These are phyloP conservation scores for Pleurotus eryngii DNA, from an alignment of 768 basidiomycete species.

Conservation along the genomic window DNA sequence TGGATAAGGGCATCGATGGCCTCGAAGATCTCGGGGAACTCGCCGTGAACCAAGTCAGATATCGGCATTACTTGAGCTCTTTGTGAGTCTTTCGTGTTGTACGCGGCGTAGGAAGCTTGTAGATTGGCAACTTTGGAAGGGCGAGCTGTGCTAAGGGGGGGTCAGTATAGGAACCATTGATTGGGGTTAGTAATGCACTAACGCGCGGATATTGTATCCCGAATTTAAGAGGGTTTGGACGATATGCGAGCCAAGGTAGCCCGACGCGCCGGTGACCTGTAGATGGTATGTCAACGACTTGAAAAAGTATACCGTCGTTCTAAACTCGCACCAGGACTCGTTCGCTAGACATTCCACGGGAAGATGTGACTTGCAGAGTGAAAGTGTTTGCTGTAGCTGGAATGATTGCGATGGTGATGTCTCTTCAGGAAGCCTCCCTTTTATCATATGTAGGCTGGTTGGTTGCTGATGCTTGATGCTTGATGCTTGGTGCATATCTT, in stretches of 20 bases:
- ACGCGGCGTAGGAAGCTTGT: conserved; percentile 13
- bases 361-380: too few species aligned
- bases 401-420: too few species aligned
- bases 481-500: too few species aligned
- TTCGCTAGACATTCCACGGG: too few species aligned
- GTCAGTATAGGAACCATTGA: not conserved
- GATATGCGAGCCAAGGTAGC: conserved; percentile 1
- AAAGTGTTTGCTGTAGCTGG: too few species aligned
- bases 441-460: too few species aligned
- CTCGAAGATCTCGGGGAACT: conserved; percentile 45
- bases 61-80: conserved; percentile 25
- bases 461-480: too few species aligned
- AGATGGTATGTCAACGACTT: not conserved
- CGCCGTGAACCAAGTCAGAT: conserved; percentile 23
- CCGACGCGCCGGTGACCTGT: conserved; percentile 2
- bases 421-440: too few species aligned
- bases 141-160: conserved; percentile 15
- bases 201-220: conserved; percentile 1
- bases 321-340: too few species aligned
- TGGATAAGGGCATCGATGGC: conserved; percentile 46
- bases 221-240: not conserved
- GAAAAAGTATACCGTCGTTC: too few species aligned
- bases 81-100: conserved; percentile 11
- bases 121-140: conserved; percentile 16
- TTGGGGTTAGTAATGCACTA: not conserved